Conservation (phyloP, 176 grass and related monocot genomes). For the Cymbopogon citratus region DNA sequence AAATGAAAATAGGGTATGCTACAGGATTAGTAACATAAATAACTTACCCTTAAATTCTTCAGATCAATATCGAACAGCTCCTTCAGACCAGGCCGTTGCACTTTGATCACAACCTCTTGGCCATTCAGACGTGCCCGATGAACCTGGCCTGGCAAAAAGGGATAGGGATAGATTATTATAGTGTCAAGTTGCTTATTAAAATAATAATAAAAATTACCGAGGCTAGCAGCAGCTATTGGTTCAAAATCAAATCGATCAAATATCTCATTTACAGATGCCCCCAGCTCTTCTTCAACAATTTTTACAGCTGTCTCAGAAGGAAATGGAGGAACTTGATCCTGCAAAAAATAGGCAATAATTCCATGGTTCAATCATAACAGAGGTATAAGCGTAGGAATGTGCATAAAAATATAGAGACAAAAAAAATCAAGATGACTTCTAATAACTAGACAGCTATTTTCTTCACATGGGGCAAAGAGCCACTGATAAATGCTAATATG, state of each 20-base stretch:
- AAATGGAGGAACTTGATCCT: conserved; percentile 99
- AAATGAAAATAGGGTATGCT: neutral
- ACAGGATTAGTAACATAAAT: neutral
- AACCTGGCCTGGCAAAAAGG: conserved; percentile 86
- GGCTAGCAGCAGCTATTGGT: conserved; percentile 98
- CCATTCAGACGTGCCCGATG: conserved; percentile 86
- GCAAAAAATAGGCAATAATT: conserved; percentile 1
- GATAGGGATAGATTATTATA: conserved; percentile 38
- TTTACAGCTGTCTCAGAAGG: conserved; percentile 77
- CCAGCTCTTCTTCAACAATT: conserved; percentile 91
- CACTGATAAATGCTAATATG: neutral
- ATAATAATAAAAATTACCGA: conserved; percentile 52
- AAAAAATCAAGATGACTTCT: neutral
- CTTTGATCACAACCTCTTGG: conserved; percentile 90
- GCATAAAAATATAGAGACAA: neutral
- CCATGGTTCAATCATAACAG: conserved; percentile 7
- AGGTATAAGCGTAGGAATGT: neutral
- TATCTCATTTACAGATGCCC: conserved; percentile 60
- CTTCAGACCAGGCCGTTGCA: conserved; percentile 95
- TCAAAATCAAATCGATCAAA: conserved; percentile 97
- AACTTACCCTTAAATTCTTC: conserved; percentile 86
- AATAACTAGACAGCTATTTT: neutral
- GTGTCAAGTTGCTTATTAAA: conserved; percentile 12
- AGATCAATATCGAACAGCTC: conserved; percentile 98
- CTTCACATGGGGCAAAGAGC: neutral